These are phyloP conservation scores for Hemerocallis citrina DNA, from an alignment of 106 monocot species.

Conservation along the genomic window DNA sequence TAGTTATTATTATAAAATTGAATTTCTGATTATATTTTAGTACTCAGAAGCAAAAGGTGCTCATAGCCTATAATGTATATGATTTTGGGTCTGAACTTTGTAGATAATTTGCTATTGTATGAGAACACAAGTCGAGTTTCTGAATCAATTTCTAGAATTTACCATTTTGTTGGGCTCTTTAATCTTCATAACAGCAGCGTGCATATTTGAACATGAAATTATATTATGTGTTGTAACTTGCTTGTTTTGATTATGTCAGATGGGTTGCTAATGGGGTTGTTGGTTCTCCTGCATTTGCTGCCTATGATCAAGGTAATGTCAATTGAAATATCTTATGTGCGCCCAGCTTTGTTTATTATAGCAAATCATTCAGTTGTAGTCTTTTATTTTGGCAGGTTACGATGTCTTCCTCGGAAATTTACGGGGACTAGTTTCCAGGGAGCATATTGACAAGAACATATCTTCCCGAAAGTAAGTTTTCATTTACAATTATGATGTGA, in stretches of 20 bases:
- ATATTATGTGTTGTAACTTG: not conserved
- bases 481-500: too few relatives aligned
- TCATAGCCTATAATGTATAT: too few relatives aligned
- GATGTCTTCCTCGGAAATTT: conserved; percentile 98
- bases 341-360: not conserved
- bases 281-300: conserved; percentile 98
- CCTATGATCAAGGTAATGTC: conserved; percentile 85
- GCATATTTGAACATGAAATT: too few relatives aligned
- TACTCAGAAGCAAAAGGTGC: too few relatives aligned
- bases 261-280: conserved; percentile 98
- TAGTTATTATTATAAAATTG: too few relatives aligned
- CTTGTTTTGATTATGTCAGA: conserved; percentile 27
- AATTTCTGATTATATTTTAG: too few relatives aligned
- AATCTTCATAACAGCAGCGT: too few relatives aligned
- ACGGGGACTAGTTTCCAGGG: conserved; percentile 86
- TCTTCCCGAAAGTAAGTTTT: conserved; percentile 71
- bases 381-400: conserved; percentile 49
- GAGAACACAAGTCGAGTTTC: too few relatives aligned
- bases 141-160: too few relatives aligned
- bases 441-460: conserved; percentile 80
- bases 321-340: not conserved
- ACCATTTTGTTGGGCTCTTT: too few relatives aligned
- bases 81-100: too few relatives aligned
- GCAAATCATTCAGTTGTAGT: not conserved
- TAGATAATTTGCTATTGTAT: too few relatives aligned